Evolutionary conservation across 352 stramenopile species (phyloP).

Genomic region (Pilasporangium apinafurcum): DNA sequence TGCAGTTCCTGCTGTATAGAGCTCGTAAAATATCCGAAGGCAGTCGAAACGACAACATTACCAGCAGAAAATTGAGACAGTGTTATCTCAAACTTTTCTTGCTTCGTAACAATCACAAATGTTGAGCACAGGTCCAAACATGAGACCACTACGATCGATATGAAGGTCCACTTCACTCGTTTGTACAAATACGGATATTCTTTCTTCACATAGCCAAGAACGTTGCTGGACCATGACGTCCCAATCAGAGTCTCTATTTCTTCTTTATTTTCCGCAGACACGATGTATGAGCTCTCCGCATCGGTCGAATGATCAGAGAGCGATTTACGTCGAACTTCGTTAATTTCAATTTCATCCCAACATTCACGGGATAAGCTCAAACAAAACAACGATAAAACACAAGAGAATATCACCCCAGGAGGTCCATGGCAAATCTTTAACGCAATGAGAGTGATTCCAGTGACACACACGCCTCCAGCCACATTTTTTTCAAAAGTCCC

Average conservation of each 20-base stretch:
- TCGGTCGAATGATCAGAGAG: too few species aligned
- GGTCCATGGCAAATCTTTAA: constrained; percentile 33
- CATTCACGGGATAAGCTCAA: constrained; percentile 59
- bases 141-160: constrained; percentile 61
- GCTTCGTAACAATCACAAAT: constrained; percentile 35
- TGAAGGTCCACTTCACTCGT: constrained; percentile 73
- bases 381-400: constrained; percentile 57
- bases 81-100: constrained; percentile 30
- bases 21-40: constrained; percentile 62
- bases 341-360: constrained; percentile 61
- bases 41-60: constrained; percentile 62
- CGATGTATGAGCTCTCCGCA: too few species aligned
- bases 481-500: constrained; percentile 15
- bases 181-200: constrained; percentile 60
- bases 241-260: too few species aligned
- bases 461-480: constrained; percentile 33
- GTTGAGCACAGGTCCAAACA: constrained; percentile 66
- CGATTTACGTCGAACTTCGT: too few species aligned
- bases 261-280: too few species aligned
- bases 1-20: constrained; percentile 54
- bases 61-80: constrained; percentile 72
- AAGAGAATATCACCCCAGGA: constrained; percentile 44
- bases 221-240: constrained; percentile 7
- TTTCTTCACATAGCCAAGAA: constrained; percentile 19
- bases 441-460: constrained; percentile 34